These are phyloP conservation scores for Blastobotrys capitulatus DNA, from an alignment of 1,139 yeast genomes.

Conservation along the genomic window DNA sequence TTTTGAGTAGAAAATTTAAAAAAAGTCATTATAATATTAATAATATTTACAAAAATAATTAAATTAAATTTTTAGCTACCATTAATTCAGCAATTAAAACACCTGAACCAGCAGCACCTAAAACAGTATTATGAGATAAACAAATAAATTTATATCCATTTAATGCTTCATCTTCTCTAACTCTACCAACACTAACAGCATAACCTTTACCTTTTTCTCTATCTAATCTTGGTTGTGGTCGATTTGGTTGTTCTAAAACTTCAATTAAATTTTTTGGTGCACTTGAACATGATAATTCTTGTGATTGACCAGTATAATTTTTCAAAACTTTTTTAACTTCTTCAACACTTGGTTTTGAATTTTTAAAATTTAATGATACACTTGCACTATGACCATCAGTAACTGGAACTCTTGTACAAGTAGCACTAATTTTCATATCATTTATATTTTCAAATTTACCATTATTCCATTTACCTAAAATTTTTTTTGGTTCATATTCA, in stretches of 20 bases:
- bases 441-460: conserved; percentile 40
- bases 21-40: too few relatives aligned
- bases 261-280: conserved; percentile 93
- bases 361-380: conserved; percentile 76
- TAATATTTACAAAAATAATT: conserved; percentile 16
- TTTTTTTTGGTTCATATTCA: conserved; percentile 97
- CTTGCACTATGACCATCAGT: conserved; percentile 98
- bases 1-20: too few relatives aligned
- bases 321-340: conserved; percentile 64
- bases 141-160: conserved; percentile 90
- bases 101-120: conserved; percentile 99
- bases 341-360: conserved; percentile 80
- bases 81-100: conserved; percentile 89
- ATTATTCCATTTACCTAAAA: conserved; percentile 56
- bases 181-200: conserved; percentile 92
- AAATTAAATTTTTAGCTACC: conserved; percentile 69
- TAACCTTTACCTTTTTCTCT: conserved; percentile 92
- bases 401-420: conserved; percentile 95
- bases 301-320: conserved; percentile 82
- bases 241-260: conserved; percentile 81
- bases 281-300: conserved; percentile 69
- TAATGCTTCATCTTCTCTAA: conserved; percentile 87
- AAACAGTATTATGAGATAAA: conserved; percentile 90
- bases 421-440: conserved; percentile 78
- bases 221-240: conserved; percentile 98